Percentiles rank a stretch among this genome's conserved stretches.
phyloP scores from a whole-genome alignment of 2,329 filamentous ascomycete genomes.

The Beauveria sp. region DNA sequence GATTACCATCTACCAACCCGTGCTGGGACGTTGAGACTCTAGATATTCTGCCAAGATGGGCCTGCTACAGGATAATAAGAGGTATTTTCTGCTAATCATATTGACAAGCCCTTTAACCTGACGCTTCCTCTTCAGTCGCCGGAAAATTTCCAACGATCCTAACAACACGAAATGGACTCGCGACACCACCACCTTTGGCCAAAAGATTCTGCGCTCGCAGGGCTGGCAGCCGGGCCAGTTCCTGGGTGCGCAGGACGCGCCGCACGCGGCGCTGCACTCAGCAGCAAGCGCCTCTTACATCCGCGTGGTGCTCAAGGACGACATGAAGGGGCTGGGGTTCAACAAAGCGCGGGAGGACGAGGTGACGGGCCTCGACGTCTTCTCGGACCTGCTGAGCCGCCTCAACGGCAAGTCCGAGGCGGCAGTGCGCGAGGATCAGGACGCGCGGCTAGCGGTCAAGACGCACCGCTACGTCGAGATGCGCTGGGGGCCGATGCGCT shows the following conservation, averaged over 20 bases:
- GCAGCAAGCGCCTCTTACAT: conserved; percentile 80
- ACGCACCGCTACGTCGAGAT: conserved; percentile 65
- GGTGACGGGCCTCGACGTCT: conserved; percentile 77
- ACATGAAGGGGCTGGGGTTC: conserved; percentile 84
- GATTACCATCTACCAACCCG: background rate
- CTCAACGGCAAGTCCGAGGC: conserved; percentile 80
- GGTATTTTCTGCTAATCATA: background rate
- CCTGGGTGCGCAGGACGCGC: conserved; percentile 69
- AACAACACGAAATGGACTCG: conserved; percentile 93
- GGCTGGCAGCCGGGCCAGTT: conserved; percentile 85
- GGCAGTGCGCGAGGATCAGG: conserved; percentile 63
- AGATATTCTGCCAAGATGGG: conserved; percentile 8
- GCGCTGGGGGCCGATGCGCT: conserved; percentile 74
- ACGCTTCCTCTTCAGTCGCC: conserved; percentile 20
- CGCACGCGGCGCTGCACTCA: conserved; percentile 69
- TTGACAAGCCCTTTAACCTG: background rate
- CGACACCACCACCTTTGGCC: conserved; percentile 76
- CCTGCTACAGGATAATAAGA: conserved; percentile 8
- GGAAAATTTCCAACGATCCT: conserved; percentile 80
- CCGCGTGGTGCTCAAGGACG: conserved; percentile 77
- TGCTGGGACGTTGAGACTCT: background rate
- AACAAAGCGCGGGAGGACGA: conserved; percentile 66
- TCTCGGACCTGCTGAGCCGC: conserved; percentile 78
- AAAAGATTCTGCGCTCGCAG: conserved; percentile 78
- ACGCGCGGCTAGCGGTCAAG: conserved; percentile 60